phyloP scores from a whole-genome alignment of 352 stramenopile genomes.

The Thalassiosira hispida region DNA sequence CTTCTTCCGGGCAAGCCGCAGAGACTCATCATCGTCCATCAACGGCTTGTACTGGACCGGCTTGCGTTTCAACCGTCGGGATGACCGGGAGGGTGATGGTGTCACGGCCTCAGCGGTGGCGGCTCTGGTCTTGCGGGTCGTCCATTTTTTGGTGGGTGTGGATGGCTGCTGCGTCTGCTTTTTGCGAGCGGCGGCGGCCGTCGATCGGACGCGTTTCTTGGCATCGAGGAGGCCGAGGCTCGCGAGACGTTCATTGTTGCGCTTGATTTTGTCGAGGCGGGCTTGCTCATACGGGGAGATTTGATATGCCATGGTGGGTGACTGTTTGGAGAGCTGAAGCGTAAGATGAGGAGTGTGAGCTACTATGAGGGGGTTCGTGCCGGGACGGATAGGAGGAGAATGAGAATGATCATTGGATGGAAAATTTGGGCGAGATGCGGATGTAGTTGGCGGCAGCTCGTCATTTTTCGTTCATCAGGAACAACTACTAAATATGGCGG shows the following conservation, averaged over 20 bases:
- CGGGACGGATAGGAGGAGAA: too few relatives aligned
- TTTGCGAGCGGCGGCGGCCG: not conserved
- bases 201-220: conserved; percentile 23
- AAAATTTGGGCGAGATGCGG: too few relatives aligned
- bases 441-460: too few relatives aligned
- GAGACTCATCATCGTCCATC: conserved; percentile 30
- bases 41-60: conserved; percentile 28
- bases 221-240: conserved; percentile 54
- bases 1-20: not conserved
- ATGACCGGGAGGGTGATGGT: conserved; percentile 32
- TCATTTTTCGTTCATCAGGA: too few relatives aligned
- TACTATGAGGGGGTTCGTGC: too few relatives aligned
- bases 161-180: not conserved
- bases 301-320: not conserved
- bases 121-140: not conserved
- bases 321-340: too few relatives aligned
- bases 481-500: too few relatives aligned
- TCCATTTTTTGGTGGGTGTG: conserved; percentile 26
- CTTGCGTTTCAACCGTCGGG: conserved; percentile 31
- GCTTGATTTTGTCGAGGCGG: conserved; percentile 63
- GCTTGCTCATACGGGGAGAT: conserved; percentile 69
- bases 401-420: too few relatives aligned
- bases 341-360: too few relatives aligned
- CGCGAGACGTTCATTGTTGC: conserved; percentile 68
- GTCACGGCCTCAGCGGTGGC: not conserved